Evolutionary conservation across 495 filamentous ascomycete genomes (phyloP), one percentile per base, ranked within the genome.

Genomic region (Aspergillus affinis): DNA sequence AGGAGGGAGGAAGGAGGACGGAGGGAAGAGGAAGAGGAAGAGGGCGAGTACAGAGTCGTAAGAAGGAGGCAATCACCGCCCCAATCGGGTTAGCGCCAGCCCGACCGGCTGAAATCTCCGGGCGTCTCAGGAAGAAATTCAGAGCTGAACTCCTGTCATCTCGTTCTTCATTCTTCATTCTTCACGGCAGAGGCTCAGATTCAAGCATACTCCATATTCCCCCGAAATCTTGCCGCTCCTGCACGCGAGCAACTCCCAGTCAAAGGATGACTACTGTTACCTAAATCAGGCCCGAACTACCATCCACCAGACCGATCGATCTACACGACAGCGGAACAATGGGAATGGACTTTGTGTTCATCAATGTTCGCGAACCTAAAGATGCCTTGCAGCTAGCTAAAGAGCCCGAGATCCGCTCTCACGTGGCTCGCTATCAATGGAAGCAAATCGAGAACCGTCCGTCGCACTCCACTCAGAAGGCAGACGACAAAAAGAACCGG

Each of bases 351-450:
- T 65, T 71, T 30, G 63, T 71, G 44, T 74, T 74, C 57, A 68
- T 74, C 60, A 68, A 74, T 41, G 63, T 70, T 6, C 58, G 64
- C n/a, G 52, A 63, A 19, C 69, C 72, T 19, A 62, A 61, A 8
- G 72, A 72, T 32, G 65, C 66, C 19, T 61, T 68, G 12, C 62
- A 71, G 26, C 66, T 71, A 18, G 60, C 69, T 20, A 73, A 73
- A 46, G 59, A 65, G 49, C 54, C 63, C 21, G 51, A 60, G 21
- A 56, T 75, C 21, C 67, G 71, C 17, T 68, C 71, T 7, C 73
- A 75, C 52, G 68, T 72, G 23, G 68, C 73, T 21, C 69, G 64
- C 30, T 57, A 62, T 56, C 73, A 72, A 59, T 68, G 68, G 65
- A 69, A 61, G 48, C 60, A 61, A 3, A 21, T 50, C 48, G 61